Percentiles rank a stretch among this genome's conserved stretches.
Evolutionary conservation across 78 protist genomes (phyloP).

Genomic region (Tieghemostelium lacteum): DNA sequence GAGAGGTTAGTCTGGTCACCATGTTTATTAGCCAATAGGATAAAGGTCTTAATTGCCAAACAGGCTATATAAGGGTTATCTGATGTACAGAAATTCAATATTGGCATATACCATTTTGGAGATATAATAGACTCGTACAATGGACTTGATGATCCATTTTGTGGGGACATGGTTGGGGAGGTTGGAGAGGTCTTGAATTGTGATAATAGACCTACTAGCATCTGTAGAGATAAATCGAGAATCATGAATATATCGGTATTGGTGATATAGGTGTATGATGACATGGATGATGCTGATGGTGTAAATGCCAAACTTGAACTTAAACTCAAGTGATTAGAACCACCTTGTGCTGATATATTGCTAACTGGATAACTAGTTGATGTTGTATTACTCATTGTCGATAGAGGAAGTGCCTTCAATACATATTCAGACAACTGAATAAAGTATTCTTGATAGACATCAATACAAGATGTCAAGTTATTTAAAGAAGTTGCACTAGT

Average conservation of each 20-base stretch:
- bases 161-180: slow-evolving; percentile 39
- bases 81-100: slow-evolving; percentile 34
- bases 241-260: slow-evolving; percentile 40
- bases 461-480: slow-evolving; percentile 2
- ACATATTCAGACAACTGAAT: slow-evolving; percentile 6
- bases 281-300: not conserved
- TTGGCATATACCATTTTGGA: slow-evolving; percentile 71
- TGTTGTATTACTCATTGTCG: not conserved
- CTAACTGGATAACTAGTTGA: not conserved
- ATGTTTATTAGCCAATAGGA: not conserved
- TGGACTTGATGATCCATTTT: slow-evolving; percentile 1
- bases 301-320: not conserved
- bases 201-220: slow-evolving; percentile 43
- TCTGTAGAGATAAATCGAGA: slow-evolving; percentile 51
- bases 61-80: slow-evolving; percentile 66
- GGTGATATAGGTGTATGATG: not conserved
- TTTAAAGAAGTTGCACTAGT: not conserved
- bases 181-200: slow-evolving; percentile 16
- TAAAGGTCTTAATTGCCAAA: slow-evolving; percentile 50
- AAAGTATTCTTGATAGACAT: slow-evolving; percentile 55
- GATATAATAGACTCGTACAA: too few species aligned
- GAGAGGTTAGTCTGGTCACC: not conserved
- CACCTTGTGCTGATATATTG: not conserved
- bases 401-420: not conserved
- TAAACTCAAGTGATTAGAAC: not conserved